phyloP scores from a whole-genome alignment of 257 asterid genomes.

The Fraxinus pennsylvanica region DNA sequence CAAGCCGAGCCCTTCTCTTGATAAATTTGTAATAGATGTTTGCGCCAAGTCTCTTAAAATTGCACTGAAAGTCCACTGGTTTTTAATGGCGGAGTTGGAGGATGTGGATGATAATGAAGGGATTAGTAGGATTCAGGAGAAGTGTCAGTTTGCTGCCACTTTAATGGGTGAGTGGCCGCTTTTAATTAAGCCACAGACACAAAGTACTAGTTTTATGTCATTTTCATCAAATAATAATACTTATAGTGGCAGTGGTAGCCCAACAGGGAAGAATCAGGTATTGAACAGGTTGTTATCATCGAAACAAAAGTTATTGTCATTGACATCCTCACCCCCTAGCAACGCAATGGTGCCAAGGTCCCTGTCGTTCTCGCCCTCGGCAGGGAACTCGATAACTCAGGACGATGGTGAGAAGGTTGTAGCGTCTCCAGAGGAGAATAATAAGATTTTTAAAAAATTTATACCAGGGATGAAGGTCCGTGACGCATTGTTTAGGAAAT shows the following conservation, averaged over 20 bases:
- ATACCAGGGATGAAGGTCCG: constrained; percentile 76
- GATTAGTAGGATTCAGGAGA: constrained; percentile 88
- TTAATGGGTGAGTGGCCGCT: constrained; percentile 94
- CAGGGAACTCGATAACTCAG: constrained; percentile 49
- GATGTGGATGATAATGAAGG: constrained; percentile 91
- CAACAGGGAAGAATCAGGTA: constrained; percentile 72
- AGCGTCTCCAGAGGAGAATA: constrained; percentile 67
- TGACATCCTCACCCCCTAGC: constrained; percentile 73
- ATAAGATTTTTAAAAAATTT: constrained; percentile 72
- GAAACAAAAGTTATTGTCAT: constrained; percentile 69
- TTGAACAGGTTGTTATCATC: constrained; percentile 79
- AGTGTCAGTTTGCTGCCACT: constrained; percentile 93
- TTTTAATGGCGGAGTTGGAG: constrained; percentile 92
- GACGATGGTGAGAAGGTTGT: constrained; percentile 53
- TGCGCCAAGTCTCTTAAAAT: constrained; percentile 77
- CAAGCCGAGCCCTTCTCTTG: constrained; percentile 93
- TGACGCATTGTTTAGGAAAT: constrained; percentile 82
- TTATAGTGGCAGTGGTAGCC: constrained; percentile 40
- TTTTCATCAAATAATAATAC: constrained; percentile 32
- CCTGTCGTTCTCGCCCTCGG: constrained; percentile 53
- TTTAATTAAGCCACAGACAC: constrained; percentile 62
- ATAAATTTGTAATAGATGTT: constrained; percentile 82
- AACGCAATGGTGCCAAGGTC: constrained; percentile 42
- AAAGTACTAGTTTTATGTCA: constrained; percentile 39
- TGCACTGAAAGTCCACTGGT: constrained; percentile 89